These are phyloP conservation scores for Aspergillus biplanus DNA, from an alignment of 495 filamentous ascomycete species.

Conservation along the genomic window DNA sequence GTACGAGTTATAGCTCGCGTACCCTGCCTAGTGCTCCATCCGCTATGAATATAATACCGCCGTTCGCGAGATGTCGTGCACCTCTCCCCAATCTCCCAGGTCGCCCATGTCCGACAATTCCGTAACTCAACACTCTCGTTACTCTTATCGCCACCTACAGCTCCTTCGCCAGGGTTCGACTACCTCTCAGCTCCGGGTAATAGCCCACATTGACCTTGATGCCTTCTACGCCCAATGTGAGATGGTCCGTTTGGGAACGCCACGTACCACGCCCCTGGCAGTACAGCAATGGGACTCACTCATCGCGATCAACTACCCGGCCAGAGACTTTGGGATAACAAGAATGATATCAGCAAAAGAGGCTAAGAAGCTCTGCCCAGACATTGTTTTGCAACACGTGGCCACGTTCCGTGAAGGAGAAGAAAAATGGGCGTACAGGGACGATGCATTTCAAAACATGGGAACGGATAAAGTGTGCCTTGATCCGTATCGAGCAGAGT, in stretches of 20 bases:
- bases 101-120: slow-evolving; percentile 35
- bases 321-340: slow-evolving; percentile 75
- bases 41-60: slow-evolving; percentile 24
- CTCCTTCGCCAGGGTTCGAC: slow-evolving; percentile 72
- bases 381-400: slow-evolving; percentile 86
- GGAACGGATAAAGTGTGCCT: slow-evolving; percentile 89
- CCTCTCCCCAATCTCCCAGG: slow-evolving; percentile 34
- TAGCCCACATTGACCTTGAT: slow-evolving; percentile 94
- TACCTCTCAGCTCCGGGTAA: slow-evolving; percentile 78
- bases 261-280: slow-evolving; percentile 78
- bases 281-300: slow-evolving; percentile 83
- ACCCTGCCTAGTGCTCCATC: neutral
- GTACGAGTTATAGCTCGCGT: neutral
- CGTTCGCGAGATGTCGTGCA: slow-evolving; percentile 30
- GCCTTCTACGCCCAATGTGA: slow-evolving; percentile 99
- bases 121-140: slow-evolving; percentile 65
- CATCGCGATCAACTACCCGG: slow-evolving; percentile 95
- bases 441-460: slow-evolving; percentile 75
- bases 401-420: slow-evolving; percentile 95
- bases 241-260: slow-evolving; percentile 77
- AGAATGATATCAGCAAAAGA: slow-evolving; percentile 75
- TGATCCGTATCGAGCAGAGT: slow-evolving; percentile 89
- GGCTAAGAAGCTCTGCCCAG: slow-evolving; percentile 86
- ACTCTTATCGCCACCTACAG: slow-evolving; percentile 81
- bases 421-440: slow-evolving; percentile 83